Evolutionary conservation across 2,329 filamentous ascomycete genomes (phyloP).

Genomic region (Beauveria australis): DNA sequence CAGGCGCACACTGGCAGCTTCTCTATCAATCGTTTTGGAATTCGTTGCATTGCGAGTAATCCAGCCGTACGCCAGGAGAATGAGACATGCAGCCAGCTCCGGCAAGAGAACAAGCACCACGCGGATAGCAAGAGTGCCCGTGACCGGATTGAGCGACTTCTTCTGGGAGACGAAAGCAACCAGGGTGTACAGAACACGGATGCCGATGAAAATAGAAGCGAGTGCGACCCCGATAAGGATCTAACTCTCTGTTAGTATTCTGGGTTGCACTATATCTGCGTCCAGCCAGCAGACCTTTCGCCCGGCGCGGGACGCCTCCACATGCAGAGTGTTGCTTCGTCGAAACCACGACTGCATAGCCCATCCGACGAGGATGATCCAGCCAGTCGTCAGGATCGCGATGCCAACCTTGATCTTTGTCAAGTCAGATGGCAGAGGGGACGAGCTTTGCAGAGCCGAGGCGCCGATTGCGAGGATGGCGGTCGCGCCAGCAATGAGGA

Average conservation of each 20-base stretch:
- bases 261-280: neutral
- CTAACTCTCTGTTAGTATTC: neutral
- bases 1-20: neutral
- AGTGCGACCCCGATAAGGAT: neutral
- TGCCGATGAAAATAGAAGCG: slow-evolving; percentile 2
- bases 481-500: slow-evolving; percentile 6
- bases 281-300: neutral
- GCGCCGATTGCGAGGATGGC: slow-evolving; percentile 4
- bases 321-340: neutral
- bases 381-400: neutral
- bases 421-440: neutral
- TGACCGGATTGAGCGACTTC: neutral
- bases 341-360: neutral
- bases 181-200: slow-evolving; percentile 6
- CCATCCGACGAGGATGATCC: slow-evolving; percentile 2
- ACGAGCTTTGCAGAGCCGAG: slow-evolving; percentile 1
- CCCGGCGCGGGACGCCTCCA: neutral
- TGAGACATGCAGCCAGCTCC: neutral
- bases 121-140: neutral
- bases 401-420: slow-evolving; percentile 9
- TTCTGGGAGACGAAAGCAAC: slow-evolving; percentile 8
- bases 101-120: slow-evolving; percentile 1
- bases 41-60: neutral
- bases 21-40: too few relatives aligned
- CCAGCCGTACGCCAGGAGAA: neutral